Base-by-base conservation (phyloP, 441 rosid species). In the Hura crepitans region DNA sequence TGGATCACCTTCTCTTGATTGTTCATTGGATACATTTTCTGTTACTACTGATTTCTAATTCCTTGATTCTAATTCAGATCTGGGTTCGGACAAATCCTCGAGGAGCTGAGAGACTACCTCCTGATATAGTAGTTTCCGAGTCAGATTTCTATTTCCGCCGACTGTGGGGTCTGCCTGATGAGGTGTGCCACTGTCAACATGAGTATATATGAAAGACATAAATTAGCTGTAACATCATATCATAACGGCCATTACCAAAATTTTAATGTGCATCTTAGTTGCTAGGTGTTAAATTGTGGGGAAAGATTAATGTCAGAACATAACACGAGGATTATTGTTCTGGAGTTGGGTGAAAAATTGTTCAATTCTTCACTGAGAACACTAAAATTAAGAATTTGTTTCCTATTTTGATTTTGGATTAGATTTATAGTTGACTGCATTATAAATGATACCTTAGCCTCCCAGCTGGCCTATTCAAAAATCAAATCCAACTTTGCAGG, bases 21-120 rank as follows among this genome's bases (percentile, higher is more conserved):
- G 62, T 23, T 54, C 25, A 49, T 31, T 50, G 45, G 11, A 37
- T 42, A 18, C 28, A 23, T 30, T 39, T 58, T 50, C n/a, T 68
- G 59, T 66, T 13, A 43, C 46, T 71, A 47, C 54, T 39, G 70
- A 56, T 49, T 79, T 57, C 69, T 69, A 74, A 67, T 51, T 56
- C 23, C 30, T 62, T 66, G 46, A 61, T 60, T 70, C 39, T 81
- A 49, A 64, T 68, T 79, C 78, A 96, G 98, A 89, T 93, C 69
- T 96, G 99, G 99, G 85, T 83, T 75, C 87, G 96, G 14, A 83
- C 87, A 79, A 96, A 96, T 79, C 99, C 98, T 28, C 88, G 85
- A 56, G 99, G 98, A 33, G 94, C 98, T 81, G 96, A 96, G 77
- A 85, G 93, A 80, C 85, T 96, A 49, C 94, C 99, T 7, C 96